Evolutionary conservation across 108 stramenopile species (phyloP).

Genomic region (Conticribra guillardii): DNA sequence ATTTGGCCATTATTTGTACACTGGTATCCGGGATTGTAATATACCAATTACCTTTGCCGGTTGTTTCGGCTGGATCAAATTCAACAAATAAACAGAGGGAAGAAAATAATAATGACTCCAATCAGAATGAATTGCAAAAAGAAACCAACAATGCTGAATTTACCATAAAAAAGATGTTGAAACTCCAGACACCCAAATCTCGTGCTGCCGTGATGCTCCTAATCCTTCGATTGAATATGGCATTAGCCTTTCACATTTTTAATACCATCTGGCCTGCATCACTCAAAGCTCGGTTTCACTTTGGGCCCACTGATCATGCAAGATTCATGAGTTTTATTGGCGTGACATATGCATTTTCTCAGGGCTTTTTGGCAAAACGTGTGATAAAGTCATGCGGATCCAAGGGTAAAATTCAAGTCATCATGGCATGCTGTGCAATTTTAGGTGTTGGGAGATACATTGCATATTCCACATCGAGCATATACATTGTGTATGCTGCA

Average conservation of each 20-base stretch:
- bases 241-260: conserved; percentile 84
- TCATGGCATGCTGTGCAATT: conserved; percentile 57
- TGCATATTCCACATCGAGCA: conserved; percentile 60
- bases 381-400: conserved; percentile 51
- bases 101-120: conserved; percentile 1
- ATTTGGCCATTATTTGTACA: conserved; percentile 52
- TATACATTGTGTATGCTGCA: conserved; percentile 56
- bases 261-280: conserved; percentile 83
- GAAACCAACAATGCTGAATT: conserved; percentile 25
- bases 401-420: conserved; percentile 51
- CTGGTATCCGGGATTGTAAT: conserved; percentile 48
- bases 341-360: conserved; percentile 78
- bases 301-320: conserved; percentile 81
- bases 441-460: conserved; percentile 69
- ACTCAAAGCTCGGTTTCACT: conserved; percentile 72
- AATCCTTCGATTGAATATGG: conserved; percentile 63
- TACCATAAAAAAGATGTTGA: conserved; percentile 24
- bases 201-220: conserved; percentile 71
- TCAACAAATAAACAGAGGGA: too few species aligned
- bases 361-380: conserved; percentile 79
- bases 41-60: conserved; percentile 46
- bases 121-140: background rate
- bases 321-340: conserved; percentile 84
- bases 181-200: conserved; percentile 51
- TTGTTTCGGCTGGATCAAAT: conserved; percentile 8